Base-by-base conservation (phyloP, 345 rosid species). In the Cardamine chenopodiifolia region DNA sequence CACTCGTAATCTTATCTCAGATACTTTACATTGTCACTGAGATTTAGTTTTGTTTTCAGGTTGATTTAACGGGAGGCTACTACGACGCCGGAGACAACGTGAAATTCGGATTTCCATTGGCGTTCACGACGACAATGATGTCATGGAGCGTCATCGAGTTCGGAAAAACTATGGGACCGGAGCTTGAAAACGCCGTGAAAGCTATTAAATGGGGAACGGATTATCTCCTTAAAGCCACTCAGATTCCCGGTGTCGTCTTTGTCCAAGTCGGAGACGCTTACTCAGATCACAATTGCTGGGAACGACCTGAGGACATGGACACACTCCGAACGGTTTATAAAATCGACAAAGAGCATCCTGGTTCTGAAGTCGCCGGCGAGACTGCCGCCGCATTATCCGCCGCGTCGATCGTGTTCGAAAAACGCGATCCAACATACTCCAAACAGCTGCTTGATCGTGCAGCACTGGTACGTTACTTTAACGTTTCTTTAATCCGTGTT, bases 271-370 rank as follows among this genome's bases (percentile, higher is more conserved):
- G 97, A 9, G 96, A 94, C 31, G 96, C 97, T 34, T 82, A 84
- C 44, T 88, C 95, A 10, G 98, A 94, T 45, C 98, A 94, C 62
- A 87, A 87, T 57, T 91, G 98, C 49, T 94, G 98, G 98, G 97
- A 94, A 78, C 82, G 96, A 62, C 96, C 96, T n/a, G 97, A 94
- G 79, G 98, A 94, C 83, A 94, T 91, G 98, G 87, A 90, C 6
- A 91, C 96, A 0, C 81, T 93, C 0, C 64, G 96, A 35, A 86
- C 48, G 32, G 98, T 90, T 7, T 87, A 83, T 73, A 90, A 83
- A 63, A 82, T 94, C 29, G 96, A 94, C 5, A 80, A 84, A 63
- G 77, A 78, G 7, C 87, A 85, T 74, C 97, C 97, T 0, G 98
- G 97, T 3, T 91, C 98, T 0, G 98, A 94, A 4, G 83, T 91